Base-by-base conservation (phyloP, 768 basidiomycete genomes). In the Lentinula edodes region DNA sequence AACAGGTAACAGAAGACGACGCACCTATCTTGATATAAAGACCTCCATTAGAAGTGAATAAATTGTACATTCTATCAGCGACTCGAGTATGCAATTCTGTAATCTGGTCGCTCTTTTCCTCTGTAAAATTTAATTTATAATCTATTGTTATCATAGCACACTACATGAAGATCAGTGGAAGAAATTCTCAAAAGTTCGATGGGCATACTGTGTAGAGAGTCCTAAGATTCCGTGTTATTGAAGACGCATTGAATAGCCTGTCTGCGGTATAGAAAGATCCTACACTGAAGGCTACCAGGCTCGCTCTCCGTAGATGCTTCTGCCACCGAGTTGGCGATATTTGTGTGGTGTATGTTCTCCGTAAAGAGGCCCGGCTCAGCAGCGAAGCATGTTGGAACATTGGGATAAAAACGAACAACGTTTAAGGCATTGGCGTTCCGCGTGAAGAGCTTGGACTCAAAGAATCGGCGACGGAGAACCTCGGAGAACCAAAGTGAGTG, bases 101-200 rank as follows among this genome's bases (percentile, higher is more conserved):
- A 68, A 96, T 95, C 55, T 78, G 73, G 32, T 90, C 84, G 0
- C 83, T 84, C 62, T 87, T 88, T 52, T 82, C 81, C 0, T 87
- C 86, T 8, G 79, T 86, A 66, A 96, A 97, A 74, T 95, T 95
- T 55, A 89, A 71, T 69, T 98, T 97, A 77, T 95, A 96, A 76
- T 92, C 89, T 61, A 85, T 63, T 6, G 89, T 88, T 52, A 92
- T 88, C 62, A 85, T 69, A 10, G 83, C 78, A 64, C 89, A 91
- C 88, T 90, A 52, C 15, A 61, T 53, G n/a, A 2, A 42, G 18
- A 43, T 54, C 41, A 55, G 20, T 8, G 36, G 39, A 20, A 50
- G 45, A 32, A 36, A 35, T 60, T 36, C 18, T 15, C 7, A n/a
- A 18, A 23, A 13, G 36, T 13, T 10, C 36, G 36, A 20, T 13